Base-by-base conservation (phyloP, 371 early-diverging fungal genomes). In the Funneliformis caledonium region DNA sequence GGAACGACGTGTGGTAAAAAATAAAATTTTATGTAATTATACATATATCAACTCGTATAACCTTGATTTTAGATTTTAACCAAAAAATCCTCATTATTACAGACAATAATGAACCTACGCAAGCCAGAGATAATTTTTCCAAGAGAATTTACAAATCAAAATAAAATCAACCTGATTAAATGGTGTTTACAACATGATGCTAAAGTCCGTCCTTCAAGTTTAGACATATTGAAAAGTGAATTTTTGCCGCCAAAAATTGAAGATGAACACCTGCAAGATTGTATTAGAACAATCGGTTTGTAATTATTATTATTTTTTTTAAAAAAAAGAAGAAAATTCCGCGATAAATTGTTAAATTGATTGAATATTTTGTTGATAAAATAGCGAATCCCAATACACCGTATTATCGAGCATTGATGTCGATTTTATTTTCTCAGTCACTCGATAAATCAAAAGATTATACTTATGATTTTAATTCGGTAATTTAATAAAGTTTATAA, bases 251-350 rank as follows among this genome's bases (percentile, higher is more conserved):
- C 96, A 4, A 92, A 93, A 80, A 86, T 96, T 80, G 97, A 97
- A 82, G 97, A 97, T 84, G 97, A 96, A 84, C 94, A 96, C 82
- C 90, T 98, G 77, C 91, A 93, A 61, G 98, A 98, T 83, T 96
- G 95, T 47, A 92, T 98, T 16, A 90, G 96, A 19, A 94, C 94
- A 16, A 95, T 98, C 60, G 84, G 86, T 86, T 81, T n/a, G 76
- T 69, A 52, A 26, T n/a, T 7, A 7, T 47, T 45, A 9, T 26
- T 12, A 8, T 33, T 67, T 67, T 26, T 33, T 65, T 5, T 16
- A 9, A 3, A 26, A 10, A 43, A 43, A 42, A 43, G 43, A 5
- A 47, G 9, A 16, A 43, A 45, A 42, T 16, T 19, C 6, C 31
- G 8, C 42, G 37, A 67, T 67, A 33, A 8, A 12, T 22, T 60